These are phyloP conservation scores for Syzygium aromaticum DNA, from an alignment of 345 rosid species.

Conservation along the genomic window DNA sequence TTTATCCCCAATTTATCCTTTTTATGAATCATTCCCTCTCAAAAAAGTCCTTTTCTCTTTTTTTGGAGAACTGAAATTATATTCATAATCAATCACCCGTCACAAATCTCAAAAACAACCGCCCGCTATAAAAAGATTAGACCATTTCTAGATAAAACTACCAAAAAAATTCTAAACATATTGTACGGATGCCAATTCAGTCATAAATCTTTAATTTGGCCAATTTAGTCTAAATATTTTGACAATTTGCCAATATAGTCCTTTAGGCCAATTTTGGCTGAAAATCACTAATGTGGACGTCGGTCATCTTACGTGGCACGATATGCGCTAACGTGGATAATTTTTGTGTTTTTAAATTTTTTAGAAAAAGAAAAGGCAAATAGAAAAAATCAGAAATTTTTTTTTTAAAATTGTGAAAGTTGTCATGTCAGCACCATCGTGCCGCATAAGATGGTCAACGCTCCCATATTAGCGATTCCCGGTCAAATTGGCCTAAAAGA, in stretches of 20 bases:
- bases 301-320: too few relatives aligned
- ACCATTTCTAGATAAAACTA: not conserved
- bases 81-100: not conserved
- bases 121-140: not conserved
- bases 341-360: too few relatives aligned
- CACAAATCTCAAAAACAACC: not conserved
- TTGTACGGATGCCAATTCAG: rapidly evolving
- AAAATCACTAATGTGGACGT: too few relatives aligned
- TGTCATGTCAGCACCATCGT: rapidly evolving
- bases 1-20: not conserved
- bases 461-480: rapidly evolving
- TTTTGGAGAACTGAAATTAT: not conserved
- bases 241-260: too few relatives aligned
- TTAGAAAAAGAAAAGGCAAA: too few relatives aligned
- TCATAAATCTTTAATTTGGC: not conserved
- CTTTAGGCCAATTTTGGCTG: too few relatives aligned
- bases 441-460: rapidly evolving
- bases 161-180: not conserved
- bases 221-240: not conserved
- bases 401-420: not conserved
- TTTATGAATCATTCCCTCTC: not conserved
- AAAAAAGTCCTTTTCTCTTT: not conserved
- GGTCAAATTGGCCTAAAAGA: not conserved
- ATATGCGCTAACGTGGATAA: too few relatives aligned
- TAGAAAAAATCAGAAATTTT: too few relatives aligned